phyloP scores from a whole-genome alignment of 2,329 filamentous ascomycete genomes.

The Aspergillus sp. region DNA sequence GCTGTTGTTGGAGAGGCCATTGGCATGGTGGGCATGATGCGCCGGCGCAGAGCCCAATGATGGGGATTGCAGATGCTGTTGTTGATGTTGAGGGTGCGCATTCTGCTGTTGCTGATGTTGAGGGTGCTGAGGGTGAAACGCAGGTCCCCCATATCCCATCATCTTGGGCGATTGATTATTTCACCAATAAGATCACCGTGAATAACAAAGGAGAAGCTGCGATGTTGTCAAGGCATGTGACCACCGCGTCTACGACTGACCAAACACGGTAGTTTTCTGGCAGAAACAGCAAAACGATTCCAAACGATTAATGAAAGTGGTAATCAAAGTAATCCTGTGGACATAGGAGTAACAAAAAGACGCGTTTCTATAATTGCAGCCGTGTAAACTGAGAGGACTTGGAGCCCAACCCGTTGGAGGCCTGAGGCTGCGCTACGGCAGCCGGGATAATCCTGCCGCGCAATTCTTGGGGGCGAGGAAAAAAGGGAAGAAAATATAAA shows the following conservation, averaged over 20 bases:
- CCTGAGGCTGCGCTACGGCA: background rate
- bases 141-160: slow-evolving; percentile 31
- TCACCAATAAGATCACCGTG: background rate
- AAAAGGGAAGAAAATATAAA: background rate
- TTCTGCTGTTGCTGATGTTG: slow-evolving; percentile 15
- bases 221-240: slow-evolving; percentile 7
- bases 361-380: background rate
- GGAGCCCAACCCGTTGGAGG: background rate
- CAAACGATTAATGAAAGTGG: background rate
- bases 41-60: slow-evolving; percentile 17
- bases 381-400: background rate
- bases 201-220: background rate
- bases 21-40: slow-evolving; percentile 20
- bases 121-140: slow-evolving; percentile 22
- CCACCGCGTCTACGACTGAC: slow-evolving; percentile 5
- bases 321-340: background rate
- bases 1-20: slow-evolving; percentile 21
- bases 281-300: background rate
- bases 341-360: background rate
- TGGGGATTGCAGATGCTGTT: slow-evolving; percentile 26
- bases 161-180: slow-evolving; percentile 16
- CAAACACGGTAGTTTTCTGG: background rate
- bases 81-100: slow-evolving; percentile 13
- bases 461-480: background rate
- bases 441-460: background rate